A percentile compares a stretch with the other conserved stretches of the same genome.
Evolutionary conservation across 2,329 filamentous ascomycete species (phyloP).

Genomic region (Coniochaeta hoffmannii): DNA sequence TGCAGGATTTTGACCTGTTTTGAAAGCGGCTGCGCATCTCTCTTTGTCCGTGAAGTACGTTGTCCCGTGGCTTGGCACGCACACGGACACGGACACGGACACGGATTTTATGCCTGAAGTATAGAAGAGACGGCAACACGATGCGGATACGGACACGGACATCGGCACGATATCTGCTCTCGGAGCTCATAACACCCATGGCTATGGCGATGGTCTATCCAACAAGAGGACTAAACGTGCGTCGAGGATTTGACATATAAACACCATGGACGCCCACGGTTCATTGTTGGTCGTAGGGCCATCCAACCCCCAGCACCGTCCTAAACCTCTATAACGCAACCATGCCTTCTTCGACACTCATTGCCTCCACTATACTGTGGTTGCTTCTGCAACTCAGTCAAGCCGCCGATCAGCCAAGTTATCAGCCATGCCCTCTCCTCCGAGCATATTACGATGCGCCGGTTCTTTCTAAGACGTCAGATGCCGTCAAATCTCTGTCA

Average conservation of each 20-base stretch:
- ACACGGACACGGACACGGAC: slow-evolving; percentile 13
- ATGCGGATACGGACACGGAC: slow-evolving; percentile 2
- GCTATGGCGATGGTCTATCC: background rate
- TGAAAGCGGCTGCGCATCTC: background rate
- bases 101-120: background rate
- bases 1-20: background rate
- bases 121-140: background rate
- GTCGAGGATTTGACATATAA: background rate
- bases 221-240: background rate
- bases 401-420: slow-evolving; percentile 1
- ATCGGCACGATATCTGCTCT: background rate
- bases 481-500: slow-evolving; percentile 5
- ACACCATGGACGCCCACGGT: background rate
- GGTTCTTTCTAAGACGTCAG: slow-evolving; percentile 7
- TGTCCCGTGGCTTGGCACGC: background rate
- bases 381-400: background rate
- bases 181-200: background rate
- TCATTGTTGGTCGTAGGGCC: background rate
- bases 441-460: slow-evolving; percentile 12
- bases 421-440: slow-evolving; percentile 13
- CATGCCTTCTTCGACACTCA: background rate
- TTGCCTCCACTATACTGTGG: background rate
- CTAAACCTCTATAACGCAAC: background rate
- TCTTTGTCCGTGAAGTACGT: background rate
- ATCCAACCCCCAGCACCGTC: background rate